A percentile compares a stretch with the other conserved stretches of the same genome.
phyloP scores from a whole-genome alignment of 441 rosid genomes.

The Aquilaria agallochum region DNA sequence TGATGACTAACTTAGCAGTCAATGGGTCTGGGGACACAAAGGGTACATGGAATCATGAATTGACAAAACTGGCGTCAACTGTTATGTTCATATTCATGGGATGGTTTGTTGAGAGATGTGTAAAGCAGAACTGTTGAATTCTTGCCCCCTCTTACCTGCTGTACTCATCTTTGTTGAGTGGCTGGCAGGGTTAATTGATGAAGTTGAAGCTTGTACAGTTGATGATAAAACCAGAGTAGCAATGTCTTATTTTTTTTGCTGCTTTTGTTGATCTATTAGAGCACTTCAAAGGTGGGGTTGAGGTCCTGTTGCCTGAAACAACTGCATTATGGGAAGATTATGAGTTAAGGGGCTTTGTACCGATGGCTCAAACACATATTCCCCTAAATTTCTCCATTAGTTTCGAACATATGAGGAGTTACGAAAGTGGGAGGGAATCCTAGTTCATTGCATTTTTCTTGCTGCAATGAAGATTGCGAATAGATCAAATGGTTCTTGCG shows the following conservation, averaged over 20 bases:
- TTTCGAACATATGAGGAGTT: conserved; percentile 30
- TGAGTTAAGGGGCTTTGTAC: conserved; percentile 74
- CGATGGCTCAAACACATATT: conserved; percentile 39
- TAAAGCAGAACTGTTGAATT: conserved; percentile 34
- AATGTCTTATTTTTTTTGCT: conserved; percentile 53
- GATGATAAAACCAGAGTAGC: conserved; percentile 51
- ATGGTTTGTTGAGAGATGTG: conserved; percentile 55
- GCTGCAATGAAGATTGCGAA: conserved; percentile 61
- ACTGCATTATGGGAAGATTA: conserved; percentile 87
- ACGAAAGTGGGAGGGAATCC: conserved; percentile 39
- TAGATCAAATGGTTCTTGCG: conserved; percentile 34
- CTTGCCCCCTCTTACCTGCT: conserved; percentile 68
- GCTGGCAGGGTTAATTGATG: conserved; percentile 42
- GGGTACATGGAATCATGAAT: conserved; percentile 21
- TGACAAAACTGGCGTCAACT: conserved; percentile 28
- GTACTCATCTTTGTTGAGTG: conserved; percentile 75
- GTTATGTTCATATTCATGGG: conserved; percentile 67
- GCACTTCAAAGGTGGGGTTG: conserved; percentile 23
- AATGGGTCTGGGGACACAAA: conserved; percentile 22
- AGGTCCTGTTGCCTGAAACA: conserved; percentile 18
- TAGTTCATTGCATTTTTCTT: conserved; percentile 44
- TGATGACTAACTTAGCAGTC: conserved; percentile 21
- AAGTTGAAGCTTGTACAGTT: conserved; percentile 25
- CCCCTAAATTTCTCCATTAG: conserved; percentile 57
- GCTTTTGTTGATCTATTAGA: conserved; percentile 43